Percentiles rank a stretch among this genome's conserved stretches.
phyloP scores from a whole-genome alignment of 2,329 filamentous ascomycete genomes.

The Scedosporium boydii region DNA sequence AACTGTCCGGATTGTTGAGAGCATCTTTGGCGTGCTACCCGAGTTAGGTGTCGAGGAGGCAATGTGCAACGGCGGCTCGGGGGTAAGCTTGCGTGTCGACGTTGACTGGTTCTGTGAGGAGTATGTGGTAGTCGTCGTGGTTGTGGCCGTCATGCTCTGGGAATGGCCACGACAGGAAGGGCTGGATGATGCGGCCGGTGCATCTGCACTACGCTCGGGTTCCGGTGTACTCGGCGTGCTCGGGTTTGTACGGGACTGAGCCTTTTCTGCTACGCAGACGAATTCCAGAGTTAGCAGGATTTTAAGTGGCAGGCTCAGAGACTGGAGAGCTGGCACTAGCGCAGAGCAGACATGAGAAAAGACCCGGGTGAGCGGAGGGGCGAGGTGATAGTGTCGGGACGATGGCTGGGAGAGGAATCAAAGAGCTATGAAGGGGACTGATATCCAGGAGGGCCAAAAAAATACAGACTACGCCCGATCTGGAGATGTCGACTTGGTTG shows the following conservation, averaged over 20 bases:
- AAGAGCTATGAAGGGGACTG: no score
- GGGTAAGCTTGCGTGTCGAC: not conserved
- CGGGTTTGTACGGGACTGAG: not conserved
- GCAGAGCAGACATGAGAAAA: not conserved
- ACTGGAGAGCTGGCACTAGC: not conserved
- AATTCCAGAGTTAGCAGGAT: not conserved
- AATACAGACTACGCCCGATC: no score
- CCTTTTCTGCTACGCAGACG: not conserved
- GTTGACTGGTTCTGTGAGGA: not conserved
- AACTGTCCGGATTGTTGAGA: constrained; percentile 46
- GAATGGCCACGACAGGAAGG: not conserved
- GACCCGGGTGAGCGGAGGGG: no score
- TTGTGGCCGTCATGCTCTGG: constrained; percentile 1
- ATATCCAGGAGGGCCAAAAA: no score
- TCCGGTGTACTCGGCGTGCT: not conserved
- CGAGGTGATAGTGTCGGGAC: not conserved
- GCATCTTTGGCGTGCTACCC: constrained; percentile 1
- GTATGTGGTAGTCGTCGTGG: not conserved
- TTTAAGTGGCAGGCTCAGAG: no score
- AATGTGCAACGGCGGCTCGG: not conserved
- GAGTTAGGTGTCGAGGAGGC: not conserved
- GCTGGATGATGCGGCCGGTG: not conserved
- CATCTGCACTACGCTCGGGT: not conserved
- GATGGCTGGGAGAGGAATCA: not conserved
- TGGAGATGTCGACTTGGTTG: no score